These are phyloP conservation scores for Meripilus lineatus DNA, from an alignment of 1,284 basidiomycete genomes.

Conservation along the genomic window DNA sequence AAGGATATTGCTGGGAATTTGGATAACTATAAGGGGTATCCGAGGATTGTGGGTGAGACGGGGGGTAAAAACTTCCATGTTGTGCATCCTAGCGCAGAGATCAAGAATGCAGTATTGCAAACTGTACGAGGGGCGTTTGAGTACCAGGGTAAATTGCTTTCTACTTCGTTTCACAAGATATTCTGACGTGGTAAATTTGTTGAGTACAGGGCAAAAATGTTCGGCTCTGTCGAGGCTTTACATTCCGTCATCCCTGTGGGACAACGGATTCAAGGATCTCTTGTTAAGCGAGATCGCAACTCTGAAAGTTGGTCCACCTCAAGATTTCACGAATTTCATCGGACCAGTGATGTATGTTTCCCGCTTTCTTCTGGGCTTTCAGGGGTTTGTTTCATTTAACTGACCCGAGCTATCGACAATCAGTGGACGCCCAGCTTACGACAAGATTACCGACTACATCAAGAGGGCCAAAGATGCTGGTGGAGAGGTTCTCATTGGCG, in stretches of 20 bases:
- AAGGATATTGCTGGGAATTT: constrained; percentile 91
- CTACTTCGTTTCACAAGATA: constrained; percentile 1
- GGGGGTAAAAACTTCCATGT: constrained; percentile 98
- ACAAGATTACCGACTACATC: constrained; percentile 85
- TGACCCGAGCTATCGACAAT: too few species aligned
- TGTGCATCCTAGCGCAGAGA: constrained; percentile 84
- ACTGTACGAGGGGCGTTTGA: constrained; percentile 90
- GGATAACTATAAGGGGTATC: constrained; percentile 84
- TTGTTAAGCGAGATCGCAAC: constrained; percentile 73
- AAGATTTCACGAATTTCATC: constrained; percentile 85
- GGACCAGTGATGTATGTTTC: constrained; percentile 87
- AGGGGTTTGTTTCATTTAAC: too few species aligned
- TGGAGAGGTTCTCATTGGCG: constrained; percentile 86
- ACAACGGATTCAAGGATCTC: constrained; percentile 81
- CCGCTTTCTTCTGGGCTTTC: constrained; percentile 3
- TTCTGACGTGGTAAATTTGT: too few species aligned
- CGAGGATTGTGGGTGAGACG: constrained; percentile 94
- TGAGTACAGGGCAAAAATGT: constrained; percentile 91
- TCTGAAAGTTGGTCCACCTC: constrained; percentile 81
- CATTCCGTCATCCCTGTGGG: constrained; percentile 86
- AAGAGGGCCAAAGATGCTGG: constrained; percentile 87
- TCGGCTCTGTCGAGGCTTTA: constrained; percentile 92
- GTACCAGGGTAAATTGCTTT: constrained; percentile 71
- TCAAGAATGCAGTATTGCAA: constrained; percentile 87
- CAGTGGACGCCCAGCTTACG: constrained; percentile 80